Percentiles rank a stretch among this genome's conserved stretches.
Evolutionary conservation across 2,329 filamentous ascomycete species (phyloP).

Genomic region (Fusarium lateritium): DNA sequence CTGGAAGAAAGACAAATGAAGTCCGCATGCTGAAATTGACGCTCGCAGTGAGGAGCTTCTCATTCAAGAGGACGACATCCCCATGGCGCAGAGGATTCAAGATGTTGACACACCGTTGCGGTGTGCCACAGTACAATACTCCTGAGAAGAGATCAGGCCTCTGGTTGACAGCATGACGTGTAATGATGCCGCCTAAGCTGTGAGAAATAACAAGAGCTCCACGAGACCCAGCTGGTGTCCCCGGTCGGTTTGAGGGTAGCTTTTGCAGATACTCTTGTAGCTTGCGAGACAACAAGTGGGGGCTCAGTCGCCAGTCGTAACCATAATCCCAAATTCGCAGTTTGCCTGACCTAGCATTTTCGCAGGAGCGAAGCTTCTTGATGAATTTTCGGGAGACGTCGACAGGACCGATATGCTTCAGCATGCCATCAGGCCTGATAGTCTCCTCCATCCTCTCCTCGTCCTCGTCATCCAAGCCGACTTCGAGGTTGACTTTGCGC

Average conservation of each 20-base stretch:
- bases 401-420: conserved; percentile 92
- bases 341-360: conserved; percentile 79
- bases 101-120: conserved; percentile 91
- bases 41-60: conserved; percentile 89
- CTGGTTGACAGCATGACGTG: conserved; percentile 88
- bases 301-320: conserved; percentile 94
- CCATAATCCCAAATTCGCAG: conserved; percentile 91
- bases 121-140: conserved; percentile 87
- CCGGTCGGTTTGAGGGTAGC: conserved; percentile 80
- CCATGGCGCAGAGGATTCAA: conserved; percentile 90
- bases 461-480: conserved; percentile 85
- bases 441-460: conserved; percentile 86
- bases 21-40: conserved; percentile 95
- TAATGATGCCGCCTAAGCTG: conserved; percentile 89
- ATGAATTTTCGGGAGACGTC: conserved; percentile 89
- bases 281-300: conserved; percentile 78
- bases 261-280: conserved; percentile 81
- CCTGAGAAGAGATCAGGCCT: conserved; percentile 88
- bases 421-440: conserved; percentile 89
- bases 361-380: conserved; percentile 80
- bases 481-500: conserved; percentile 90
- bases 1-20: conserved; percentile 86
- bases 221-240: conserved; percentile 64
- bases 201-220: conserved; percentile 90
- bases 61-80: conserved; percentile 92